These are phyloP conservation scores for Coemansia biformis DNA, from an alignment of 192 early-diverging fungal species.

Conservation along the genomic window DNA sequence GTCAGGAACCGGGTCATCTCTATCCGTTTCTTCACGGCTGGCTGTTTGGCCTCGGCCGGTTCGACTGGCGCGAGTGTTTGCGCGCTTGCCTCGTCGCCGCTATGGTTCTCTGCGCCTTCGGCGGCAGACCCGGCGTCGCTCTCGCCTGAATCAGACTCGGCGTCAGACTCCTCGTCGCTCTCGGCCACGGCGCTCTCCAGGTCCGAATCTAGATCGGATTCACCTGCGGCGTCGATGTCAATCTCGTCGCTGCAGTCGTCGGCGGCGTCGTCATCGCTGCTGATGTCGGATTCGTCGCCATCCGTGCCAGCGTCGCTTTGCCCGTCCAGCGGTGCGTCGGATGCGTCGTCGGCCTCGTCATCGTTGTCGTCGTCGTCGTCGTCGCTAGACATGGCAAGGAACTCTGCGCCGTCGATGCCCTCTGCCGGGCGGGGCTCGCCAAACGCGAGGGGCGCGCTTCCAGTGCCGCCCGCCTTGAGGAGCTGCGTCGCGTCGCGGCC, in stretches of 20 bases:
- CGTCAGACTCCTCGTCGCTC: background rate
- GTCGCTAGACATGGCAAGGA: constrained; percentile 51
- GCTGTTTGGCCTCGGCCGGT: background rate
- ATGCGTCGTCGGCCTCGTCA: constrained; percentile 1
- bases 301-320: constrained; percentile 40
- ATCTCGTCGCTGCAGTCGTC: background rate
- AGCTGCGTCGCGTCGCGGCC: constrained; percentile 78
- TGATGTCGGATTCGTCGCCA: background rate
- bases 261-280: constrained; percentile 3
- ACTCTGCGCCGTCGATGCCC: constrained; percentile 78
- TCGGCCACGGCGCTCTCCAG: too few relatives aligned
- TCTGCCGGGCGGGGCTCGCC: constrained; percentile 65
- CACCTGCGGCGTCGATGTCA: constrained; percentile 48
- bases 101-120: constrained; percentile 9
- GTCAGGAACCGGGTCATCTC: constrained; percentile 68
- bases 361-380: constrained; percentile 3
- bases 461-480: constrained; percentile 53
- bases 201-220: constrained; percentile 11
- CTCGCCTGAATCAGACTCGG: constrained; percentile 12
- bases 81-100: too few relatives aligned
- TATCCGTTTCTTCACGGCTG: constrained; percentile 54
- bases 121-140: constrained; percentile 49
- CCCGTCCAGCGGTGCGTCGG: constrained; percentile 5
- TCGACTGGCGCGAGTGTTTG: background rate
- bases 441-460: constrained; percentile 56